Evolutionary conservation across 345 rosid species (phyloP).

Genomic region (Excoecaria agallocha): DNA sequence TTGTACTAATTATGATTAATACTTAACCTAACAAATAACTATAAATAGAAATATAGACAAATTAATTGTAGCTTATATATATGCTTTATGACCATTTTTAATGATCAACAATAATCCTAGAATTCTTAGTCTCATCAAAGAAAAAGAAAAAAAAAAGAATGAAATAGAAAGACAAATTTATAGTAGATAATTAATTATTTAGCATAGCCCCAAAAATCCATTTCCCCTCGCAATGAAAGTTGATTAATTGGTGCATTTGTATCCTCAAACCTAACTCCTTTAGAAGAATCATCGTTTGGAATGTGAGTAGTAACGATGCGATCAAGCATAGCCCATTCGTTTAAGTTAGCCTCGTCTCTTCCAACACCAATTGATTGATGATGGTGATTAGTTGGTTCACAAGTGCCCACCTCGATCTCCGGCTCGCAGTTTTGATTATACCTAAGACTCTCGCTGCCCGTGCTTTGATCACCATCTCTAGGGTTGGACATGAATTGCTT

Average conservation of each 20-base stretch:
- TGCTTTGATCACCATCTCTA: conserved; percentile 42
- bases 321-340: conserved; percentile 78
- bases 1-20: too few species aligned
- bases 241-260: conserved; percentile 49
- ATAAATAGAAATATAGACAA: too few species aligned
- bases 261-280: conserved; percentile 53
- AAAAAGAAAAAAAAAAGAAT: neutral
- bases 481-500: conserved; percentile 51
- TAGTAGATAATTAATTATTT: conserved; percentile 32
- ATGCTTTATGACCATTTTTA: too few species aligned
- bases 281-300: conserved; percentile 50
- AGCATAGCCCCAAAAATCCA: conserved; percentile 90
- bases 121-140: too few species aligned
- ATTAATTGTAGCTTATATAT: too few species aligned
- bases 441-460: conserved; percentile 60
- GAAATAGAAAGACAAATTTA: neutral
- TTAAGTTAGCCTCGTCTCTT: conserved; percentile 36
- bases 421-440: conserved; percentile 50
- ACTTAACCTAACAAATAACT: too few species aligned
- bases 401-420: conserved; percentile 58
- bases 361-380: conserved; percentile 13
- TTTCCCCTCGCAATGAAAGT: conserved; percentile 74
- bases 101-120: too few species aligned
- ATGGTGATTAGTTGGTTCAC: conserved; percentile 35
- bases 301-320: conserved; percentile 56